Conservation (phyloP, 768 basidiomycete species). For the Grammothele lineata region DNA sequence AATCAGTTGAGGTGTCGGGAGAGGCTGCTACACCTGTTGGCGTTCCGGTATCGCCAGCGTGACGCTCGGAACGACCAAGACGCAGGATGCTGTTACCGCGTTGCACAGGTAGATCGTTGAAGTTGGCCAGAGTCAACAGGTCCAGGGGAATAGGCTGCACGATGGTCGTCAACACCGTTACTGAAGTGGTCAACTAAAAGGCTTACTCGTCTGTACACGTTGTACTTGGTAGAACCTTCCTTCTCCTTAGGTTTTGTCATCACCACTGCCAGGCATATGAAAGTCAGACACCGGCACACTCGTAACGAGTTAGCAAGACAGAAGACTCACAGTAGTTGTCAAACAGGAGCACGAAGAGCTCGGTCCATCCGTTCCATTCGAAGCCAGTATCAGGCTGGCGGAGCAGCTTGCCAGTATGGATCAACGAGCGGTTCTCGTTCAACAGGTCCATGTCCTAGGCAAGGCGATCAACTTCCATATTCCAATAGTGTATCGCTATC, state of each 20-base stretch:
- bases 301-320: no score
- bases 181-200: no score
- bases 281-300: no score
- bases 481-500: background rate
- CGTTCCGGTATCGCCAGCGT: conserved; percentile 23
- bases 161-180: background rate
- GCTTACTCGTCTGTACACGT: conserved; percentile 75
- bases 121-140: conserved; percentile 79
- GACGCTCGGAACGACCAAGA: conserved; percentile 40
- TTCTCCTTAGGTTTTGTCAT: conserved; percentile 83
- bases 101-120: conserved; percentile 75
- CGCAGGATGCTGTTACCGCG: conserved; percentile 71
- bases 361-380: conserved; percentile 87
- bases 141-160: conserved; percentile 88
- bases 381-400: conserved; percentile 87
- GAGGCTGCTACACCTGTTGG: conserved; percentile 26
- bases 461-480: background rate
- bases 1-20: conserved; percentile 49
- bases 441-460: conserved; percentile 82
- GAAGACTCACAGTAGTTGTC: conserved; percentile 82
- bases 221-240: conserved; percentile 70
- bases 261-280: conserved; percentile 60
- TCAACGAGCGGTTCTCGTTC: conserved; percentile 75
- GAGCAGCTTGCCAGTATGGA: conserved; percentile 78
- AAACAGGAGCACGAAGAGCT: conserved; percentile 86